Base-by-base conservation (phyloP, 768 basidiomycete species). In the Russula sp. region DNA sequence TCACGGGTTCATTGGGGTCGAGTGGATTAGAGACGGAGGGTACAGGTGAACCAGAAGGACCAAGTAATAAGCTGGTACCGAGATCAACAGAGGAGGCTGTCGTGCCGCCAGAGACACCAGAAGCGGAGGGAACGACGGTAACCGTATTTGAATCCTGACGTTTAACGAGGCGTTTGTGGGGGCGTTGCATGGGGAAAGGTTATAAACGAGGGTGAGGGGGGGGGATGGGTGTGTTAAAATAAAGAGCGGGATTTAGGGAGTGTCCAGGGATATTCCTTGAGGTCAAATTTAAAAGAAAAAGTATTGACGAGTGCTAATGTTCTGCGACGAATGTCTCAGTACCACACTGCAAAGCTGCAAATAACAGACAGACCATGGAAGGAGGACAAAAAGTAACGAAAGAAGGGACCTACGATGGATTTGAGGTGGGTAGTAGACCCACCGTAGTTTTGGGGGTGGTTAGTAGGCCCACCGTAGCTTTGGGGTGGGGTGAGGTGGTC, bases 201-300 rank as follows among this genome's bases (percentile, higher is more conserved):
- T 18, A 43, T n/a, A 29, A 35, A 35, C 3, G 34, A 25, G 48
- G 47, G 35, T 34, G 16, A 20, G 18, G 42, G 25, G 25, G 25
- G 25, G 25, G 25, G 25, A 29, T 29, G 20, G 41, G 54, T 42
- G 25, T 51, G 32, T 54, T 46, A n/a, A 51, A 49, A 58, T 56
- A 64, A 66, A 16, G 63, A 52, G 56, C 32, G 56, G 11, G 29
- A 22, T 46, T n/a, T 45, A 58, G 36, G 22, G 53, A 65, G 60
- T 39, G 63, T 61, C 39, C 55, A 45, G 32, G 36, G 32, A 22
- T 32, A 35, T 48, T 39, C 48, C 41, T 61, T 43, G 41, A 50
- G 10, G 48, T 16, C 14, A 11, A 32, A n/a, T 16, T 55, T 16
- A 14, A 51, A 34, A 55, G n/a, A 45, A 63, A 63, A 45, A 7